Evolutionary conservation across 768 basidiomycete genomes (phyloP).

Genomic region (Calocybe cyanea): DNA sequence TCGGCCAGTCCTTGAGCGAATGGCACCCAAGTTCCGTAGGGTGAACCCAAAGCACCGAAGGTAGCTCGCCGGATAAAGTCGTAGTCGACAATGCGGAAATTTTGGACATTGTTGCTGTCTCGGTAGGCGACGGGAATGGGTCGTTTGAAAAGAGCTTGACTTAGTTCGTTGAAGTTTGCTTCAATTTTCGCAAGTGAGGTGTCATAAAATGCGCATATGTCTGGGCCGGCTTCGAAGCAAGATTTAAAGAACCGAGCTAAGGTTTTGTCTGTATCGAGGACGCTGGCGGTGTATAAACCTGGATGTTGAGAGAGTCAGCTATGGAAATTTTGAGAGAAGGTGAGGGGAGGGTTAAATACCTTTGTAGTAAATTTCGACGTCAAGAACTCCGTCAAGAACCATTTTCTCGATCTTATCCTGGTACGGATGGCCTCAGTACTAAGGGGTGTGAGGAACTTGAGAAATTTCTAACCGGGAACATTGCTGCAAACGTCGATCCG

Average conservation of each 20-base stretch:
- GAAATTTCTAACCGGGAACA: constrained; percentile 26
- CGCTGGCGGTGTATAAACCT: constrained; percentile 27
- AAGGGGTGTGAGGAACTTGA: too few species aligned
- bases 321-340: too few species aligned
- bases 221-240: constrained; percentile 34
- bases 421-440: too few species aligned
- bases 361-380: constrained; percentile 35
- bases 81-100: constrained; percentile 37
- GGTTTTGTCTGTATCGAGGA: constrained; percentile 33
- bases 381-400: constrained; percentile 39
- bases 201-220: constrained; percentile 34
- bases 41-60: constrained; percentile 31
- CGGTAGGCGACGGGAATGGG: constrained; percentile 36
- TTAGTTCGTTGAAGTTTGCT: constrained; percentile 31
- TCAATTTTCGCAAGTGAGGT: constrained; percentile 28
- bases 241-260: constrained; percentile 31
- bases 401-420: constrained; percentile 37
- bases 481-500: constrained; percentile 24
- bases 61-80: constrained; percentile 22
- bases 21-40: constrained; percentile 27
- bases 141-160: constrained; percentile 22
- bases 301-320: too few species aligned
- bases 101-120: constrained; percentile 13
- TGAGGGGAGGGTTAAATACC: constrained; percentile 22
- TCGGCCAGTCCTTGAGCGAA: constrained; percentile 34